Conservation (phyloP, 257 asterid genomes). For the Lycium barbarum region DNA sequence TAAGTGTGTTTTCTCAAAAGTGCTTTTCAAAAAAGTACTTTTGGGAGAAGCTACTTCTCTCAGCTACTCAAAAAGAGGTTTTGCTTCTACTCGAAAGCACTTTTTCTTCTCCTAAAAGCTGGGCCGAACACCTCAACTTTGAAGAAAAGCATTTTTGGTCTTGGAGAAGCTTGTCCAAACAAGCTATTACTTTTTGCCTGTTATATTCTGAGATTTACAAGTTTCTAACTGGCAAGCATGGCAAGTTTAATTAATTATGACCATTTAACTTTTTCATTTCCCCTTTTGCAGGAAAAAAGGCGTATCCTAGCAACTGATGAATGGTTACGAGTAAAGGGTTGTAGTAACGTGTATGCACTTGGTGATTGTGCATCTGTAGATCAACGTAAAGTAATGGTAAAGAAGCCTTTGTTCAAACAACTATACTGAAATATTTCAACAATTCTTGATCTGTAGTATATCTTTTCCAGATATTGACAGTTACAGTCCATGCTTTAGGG, state of each 20-base stretch:
- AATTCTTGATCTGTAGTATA: too few species aligned
- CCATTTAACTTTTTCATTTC: background rate
- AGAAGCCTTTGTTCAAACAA: background rate
- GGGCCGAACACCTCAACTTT: too few species aligned
- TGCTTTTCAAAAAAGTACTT: too few species aligned
- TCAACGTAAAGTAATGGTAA: conserved; percentile 92
- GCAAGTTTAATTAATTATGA: background rate
- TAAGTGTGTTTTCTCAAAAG: too few species aligned
- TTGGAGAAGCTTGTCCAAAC: too few species aligned
- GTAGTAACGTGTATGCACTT: conserved; percentile 71
- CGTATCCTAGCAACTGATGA: conserved; percentile 92
- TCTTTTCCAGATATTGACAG: background rate
- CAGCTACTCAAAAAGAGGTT: too few species aligned
- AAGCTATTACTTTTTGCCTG: conserved; percentile 13
- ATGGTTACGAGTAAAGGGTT: conserved; percentile 87
- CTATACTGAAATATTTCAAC: background rate
- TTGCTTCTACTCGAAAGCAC: too few species aligned
- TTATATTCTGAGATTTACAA: background rate
- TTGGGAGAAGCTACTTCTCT: too few species aligned
- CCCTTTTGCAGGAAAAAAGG: conserved; percentile 59
- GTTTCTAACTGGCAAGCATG: background rate
- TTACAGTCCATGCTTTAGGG: background rate
- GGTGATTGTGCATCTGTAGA: conserved; percentile 94
- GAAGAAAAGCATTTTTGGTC: too few species aligned
- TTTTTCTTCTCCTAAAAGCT: too few species aligned